Base-by-base conservation (phyloP, 345 rosid genomes). In the Salix exigua region DNA sequence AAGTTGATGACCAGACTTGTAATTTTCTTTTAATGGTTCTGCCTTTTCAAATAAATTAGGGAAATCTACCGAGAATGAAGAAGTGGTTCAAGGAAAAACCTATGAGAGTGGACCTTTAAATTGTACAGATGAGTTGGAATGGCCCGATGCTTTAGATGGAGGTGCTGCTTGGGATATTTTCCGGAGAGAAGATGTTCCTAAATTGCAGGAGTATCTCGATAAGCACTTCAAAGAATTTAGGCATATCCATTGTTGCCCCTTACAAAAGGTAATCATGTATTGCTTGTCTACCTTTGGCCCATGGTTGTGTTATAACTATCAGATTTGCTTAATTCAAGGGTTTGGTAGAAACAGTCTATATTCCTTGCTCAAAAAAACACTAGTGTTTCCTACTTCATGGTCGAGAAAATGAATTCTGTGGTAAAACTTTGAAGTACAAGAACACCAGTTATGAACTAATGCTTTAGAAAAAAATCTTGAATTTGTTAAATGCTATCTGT, bases 81-180 rank as follows among this genome's bases (percentile, higher is more conserved):
- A 40, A 73, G 66, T 40, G 13, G 50, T 42, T 77, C 63, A 68
- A 50, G 78, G 46, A 65, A 69, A 13, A 14, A 21, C 12, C 35
- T 4, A 11, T 40, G 77, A 66, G 44, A 75, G 62, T 51, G 81
- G 55, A 25, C 31, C 38, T 44, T 40, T 67, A 50, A 33, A 44
- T 75, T 62, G 66, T 19, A 18, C 38, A 72, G 28, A 70, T 75
- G 62, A 51, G 48, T 58, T 53, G 44, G 82, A 74, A 21, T 38
- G 31, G 28, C 16, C 48, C 26, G 82, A 82, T 21, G 82, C 48
- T 42, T 30, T 63, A 30, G 89, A 86, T 63, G 91, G 88, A 23
- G 93, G 93, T 50, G 97, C 98, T 72, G 75, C 89, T 8, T 92
- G 97, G 96, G 94, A 94, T 78, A 89, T 94, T 79, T 94, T 89